phyloP scores from a whole-genome alignment of 2,329 filamentous ascomycete genomes.

The Cladosporium halotolerans region DNA sequence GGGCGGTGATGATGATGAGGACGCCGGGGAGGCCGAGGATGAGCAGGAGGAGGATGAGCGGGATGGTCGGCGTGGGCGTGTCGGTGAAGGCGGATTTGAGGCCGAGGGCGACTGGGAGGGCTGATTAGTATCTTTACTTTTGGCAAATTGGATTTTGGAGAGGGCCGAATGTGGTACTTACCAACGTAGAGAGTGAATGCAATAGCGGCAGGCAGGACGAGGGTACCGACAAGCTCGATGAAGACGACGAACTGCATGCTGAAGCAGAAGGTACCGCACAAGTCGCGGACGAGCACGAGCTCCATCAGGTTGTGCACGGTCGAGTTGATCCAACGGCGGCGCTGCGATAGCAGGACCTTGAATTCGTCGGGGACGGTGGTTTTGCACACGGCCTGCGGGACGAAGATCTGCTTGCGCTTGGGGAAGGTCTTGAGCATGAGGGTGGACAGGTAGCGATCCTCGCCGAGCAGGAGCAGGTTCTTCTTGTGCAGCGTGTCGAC shows the following conservation, averaged over 20 bases:
- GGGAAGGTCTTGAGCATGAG: slow-evolving; percentile 98
- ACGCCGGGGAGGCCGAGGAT: slow-evolving; percentile 91
- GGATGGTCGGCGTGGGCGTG: slow-evolving; percentile 70
- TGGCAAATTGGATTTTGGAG: too few species aligned
- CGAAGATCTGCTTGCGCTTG: slow-evolving; percentile 97
- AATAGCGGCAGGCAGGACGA: slow-evolving; percentile 93
- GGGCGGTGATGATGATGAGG: slow-evolving; percentile 86
- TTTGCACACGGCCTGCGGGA: slow-evolving; percentile 98
- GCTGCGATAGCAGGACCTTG: slow-evolving; percentile 84
- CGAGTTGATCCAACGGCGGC: slow-evolving; percentile 98
- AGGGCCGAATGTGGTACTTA: slow-evolving; percentile 49
- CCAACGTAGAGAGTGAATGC: slow-evolving; percentile 94
- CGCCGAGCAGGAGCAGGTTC: slow-evolving; percentile 83
- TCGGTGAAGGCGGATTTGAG: slow-evolving; percentile 59
- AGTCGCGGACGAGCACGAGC: slow-evolving; percentile 85
- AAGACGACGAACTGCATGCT: slow-evolving; percentile 99
- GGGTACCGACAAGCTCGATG: slow-evolving; percentile 87
- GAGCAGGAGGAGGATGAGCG: slow-evolving; percentile 77
- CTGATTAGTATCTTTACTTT: too few species aligned
- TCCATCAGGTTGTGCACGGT: slow-evolving; percentile 99
- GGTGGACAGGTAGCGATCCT: slow-evolving; percentile 92
- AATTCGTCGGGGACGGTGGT: slow-evolving; percentile 93
- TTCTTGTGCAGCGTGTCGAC: slow-evolving; percentile 98
- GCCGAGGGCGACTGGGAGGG: slow-evolving; percentile 65
- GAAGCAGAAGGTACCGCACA: slow-evolving; percentile 99